Evolutionary conservation across 192 early-diverging fungal genomes (phyloP).

Genomic region (Umbelopsis isabellina): DNA sequence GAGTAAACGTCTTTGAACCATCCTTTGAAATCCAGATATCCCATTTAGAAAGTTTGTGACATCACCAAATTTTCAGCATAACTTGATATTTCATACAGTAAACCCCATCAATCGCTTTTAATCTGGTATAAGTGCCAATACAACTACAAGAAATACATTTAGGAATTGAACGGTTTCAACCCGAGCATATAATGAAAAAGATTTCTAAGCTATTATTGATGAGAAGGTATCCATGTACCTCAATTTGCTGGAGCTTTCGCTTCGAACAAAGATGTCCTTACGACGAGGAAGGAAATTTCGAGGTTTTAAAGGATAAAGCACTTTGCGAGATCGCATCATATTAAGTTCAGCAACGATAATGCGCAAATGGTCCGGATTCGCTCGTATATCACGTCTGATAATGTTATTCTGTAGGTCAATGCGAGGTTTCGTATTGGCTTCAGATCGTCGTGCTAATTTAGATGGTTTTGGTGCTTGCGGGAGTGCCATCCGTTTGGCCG

Average conservation of each 20-base stretch:
- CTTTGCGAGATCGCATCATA: constrained; percentile 55
- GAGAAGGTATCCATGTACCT: neutral
- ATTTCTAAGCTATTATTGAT: neutral
- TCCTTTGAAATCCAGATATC: too few species aligned
- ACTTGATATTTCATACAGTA: too few species aligned
- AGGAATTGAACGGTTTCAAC: too few species aligned
- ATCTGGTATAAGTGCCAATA: too few species aligned
- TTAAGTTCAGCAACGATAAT: constrained; percentile 54
- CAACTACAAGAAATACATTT: too few species aligned
- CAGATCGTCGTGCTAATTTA: neutral
- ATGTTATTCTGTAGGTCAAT: constrained; percentile 1
- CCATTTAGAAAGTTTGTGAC: too few species aligned
- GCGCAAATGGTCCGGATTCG: constrained; percentile 50
- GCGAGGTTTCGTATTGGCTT: neutral
- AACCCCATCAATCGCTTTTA: too few species aligned
- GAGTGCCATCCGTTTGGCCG: neutral
- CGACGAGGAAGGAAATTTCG: constrained; percentile 46
- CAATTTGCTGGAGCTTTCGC: neutral
- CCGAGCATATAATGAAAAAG: too few species aligned
- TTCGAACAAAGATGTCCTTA: constrained; percentile 40
- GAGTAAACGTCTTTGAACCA: too few species aligned
- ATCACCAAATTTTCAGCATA: too few species aligned
- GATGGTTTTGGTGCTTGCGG: neutral
- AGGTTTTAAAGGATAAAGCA: constrained; percentile 48
- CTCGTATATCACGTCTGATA: constrained; percentile 41